phyloP scores from a whole-genome alignment of 2,329 filamentous ascomycete genomes.

The Laburnicola sp. region DNA sequence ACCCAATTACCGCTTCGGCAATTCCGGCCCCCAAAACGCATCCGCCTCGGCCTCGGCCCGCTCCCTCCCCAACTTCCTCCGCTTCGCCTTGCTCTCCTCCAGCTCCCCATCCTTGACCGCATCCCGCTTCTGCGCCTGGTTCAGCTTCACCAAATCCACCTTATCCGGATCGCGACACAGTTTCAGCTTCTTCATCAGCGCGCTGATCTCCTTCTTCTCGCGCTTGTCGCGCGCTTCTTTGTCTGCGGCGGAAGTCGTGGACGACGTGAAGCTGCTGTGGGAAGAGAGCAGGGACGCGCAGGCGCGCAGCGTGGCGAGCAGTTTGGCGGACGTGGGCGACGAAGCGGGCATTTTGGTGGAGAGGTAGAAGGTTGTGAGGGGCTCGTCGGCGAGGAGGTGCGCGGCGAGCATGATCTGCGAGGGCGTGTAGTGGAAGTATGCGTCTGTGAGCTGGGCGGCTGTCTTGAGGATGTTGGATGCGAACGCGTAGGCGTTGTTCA shows the following conservation, averaged over 20 bases:
- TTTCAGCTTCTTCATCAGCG: conserved; percentile 68
- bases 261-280: conserved; percentile 27
- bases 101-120: conserved; percentile 40
- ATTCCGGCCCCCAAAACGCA: conserved; percentile 51
- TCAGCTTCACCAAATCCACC: conserved; percentile 69
- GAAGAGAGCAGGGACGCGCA: conserved; percentile 48
- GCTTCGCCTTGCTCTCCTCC: conserved; percentile 50
- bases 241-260: conserved; percentile 27
- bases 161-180: conserved; percentile 75
- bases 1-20: conserved; percentile 15
- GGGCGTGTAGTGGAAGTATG: conserved; percentile 95
- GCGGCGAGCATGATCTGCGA: conserved; percentile 91
- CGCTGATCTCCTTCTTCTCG: conserved; percentile 55
- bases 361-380: conserved; percentile 57
- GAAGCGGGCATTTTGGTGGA: conserved; percentile 47
- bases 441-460: conserved; percentile 84
- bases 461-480: conserved; percentile 62
- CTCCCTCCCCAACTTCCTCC: conserved; percentile 50
- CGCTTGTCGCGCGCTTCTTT: conserved; percentile 42
- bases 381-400: conserved; percentile 72
- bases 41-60: conserved; percentile 50
- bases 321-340: conserved; percentile 33
- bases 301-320: conserved; percentile 43
- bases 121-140: conserved; percentile 61
- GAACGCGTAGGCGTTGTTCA: conserved; percentile 68